Evolutionary conservation across 2,329 filamentous ascomycete genomes (phyloP).

Genomic region (Bertia moriformis): DNA sequence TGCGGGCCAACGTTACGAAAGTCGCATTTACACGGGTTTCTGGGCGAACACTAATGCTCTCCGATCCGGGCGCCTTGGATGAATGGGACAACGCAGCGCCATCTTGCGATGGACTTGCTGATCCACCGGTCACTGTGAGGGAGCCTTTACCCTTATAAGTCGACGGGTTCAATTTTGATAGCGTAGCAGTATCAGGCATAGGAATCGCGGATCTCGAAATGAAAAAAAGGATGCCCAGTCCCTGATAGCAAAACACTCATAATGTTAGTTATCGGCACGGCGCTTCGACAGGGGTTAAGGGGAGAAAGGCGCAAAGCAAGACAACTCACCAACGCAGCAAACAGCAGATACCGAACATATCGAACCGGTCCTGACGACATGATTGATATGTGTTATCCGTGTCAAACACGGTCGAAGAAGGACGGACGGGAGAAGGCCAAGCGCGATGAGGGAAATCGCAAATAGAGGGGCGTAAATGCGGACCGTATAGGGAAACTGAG

Average conservation of each 20-base stretch:
- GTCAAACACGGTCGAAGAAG: too few relatives aligned
- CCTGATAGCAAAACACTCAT: background rate
- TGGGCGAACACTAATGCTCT: background rate
- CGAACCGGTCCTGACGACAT: constrained; percentile 14
- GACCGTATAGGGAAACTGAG: too few relatives aligned
- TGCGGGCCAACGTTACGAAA: constrained; percentile 88
- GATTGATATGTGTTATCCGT: too few relatives aligned
- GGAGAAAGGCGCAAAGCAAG: background rate
- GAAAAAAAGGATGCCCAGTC: background rate
- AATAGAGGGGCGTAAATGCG: too few relatives aligned
- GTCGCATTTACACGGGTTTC: constrained; percentile 83
- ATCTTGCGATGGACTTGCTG: too few relatives aligned
- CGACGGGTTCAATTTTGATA: background rate
- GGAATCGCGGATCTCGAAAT: background rate
- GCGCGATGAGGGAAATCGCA: too few relatives aligned
- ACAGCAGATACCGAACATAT: constrained; percentile 64
- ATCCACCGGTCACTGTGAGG: too few relatives aligned
- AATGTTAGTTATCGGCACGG: too few relatives aligned
- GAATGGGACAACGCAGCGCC: too few relatives aligned
- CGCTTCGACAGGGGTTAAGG: background rate
- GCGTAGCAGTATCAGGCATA: background rate
- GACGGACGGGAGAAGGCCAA: too few relatives aligned
- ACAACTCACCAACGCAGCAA: constrained; percentile 65
- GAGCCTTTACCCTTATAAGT: too few relatives aligned
- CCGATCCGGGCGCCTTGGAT: background rate